Base-by-base conservation (phyloP, 2,329 filamentous ascomycete species). In the Massarina eburnea region DNA sequence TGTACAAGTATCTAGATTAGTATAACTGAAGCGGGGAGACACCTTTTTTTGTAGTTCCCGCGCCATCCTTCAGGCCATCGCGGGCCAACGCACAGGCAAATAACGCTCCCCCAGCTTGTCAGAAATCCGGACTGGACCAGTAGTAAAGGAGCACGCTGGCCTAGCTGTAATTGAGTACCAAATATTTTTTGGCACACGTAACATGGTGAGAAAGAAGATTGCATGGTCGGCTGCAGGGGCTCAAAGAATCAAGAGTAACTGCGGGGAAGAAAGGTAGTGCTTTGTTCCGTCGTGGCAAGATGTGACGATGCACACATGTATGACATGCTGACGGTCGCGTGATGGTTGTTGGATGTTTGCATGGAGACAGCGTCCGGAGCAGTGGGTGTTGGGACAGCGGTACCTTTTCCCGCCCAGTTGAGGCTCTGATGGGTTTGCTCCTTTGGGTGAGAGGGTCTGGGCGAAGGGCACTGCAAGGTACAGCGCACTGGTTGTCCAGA, bases 191-290 rank as follows among this genome's bases (percentile, higher is more conserved):
- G 58, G 58, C 58, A 56, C 62, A 61, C 52, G 62, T 60, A 64
- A 49, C 59, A 61, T 55, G 33, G 41, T 45, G 52, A 51, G 53
- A 56, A 51, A 55, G 59, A 62, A 55, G 57, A 58, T 61, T 67
- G 64, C 67, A 68, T 67, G 65, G 66, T 68, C 61, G 66, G 61
- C 66, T 68, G 66, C 68, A 71, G 67, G 67, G 67, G 62, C 51
- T 49, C 52, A 52, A 53, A 57, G 38, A 61, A 60, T 58, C 55
- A 64, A 56, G 55, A 60, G 54, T 48, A 56, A 67, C 64, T 70
- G 67, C 67, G 67, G 67, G 67, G 68, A 68, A 70, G 54, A 43
- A 46, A 42, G 43, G 49, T 45, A 39, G 32, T 46, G 38, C 39
- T 15, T 46, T 40, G 35, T 24, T 45, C 40, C 29, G 51, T 34